These are phyloP conservation scores for Elsinoe australis DNA, from an alignment of 2,329 filamentous ascomycete genomes.

Conservation along the genomic window DNA sequence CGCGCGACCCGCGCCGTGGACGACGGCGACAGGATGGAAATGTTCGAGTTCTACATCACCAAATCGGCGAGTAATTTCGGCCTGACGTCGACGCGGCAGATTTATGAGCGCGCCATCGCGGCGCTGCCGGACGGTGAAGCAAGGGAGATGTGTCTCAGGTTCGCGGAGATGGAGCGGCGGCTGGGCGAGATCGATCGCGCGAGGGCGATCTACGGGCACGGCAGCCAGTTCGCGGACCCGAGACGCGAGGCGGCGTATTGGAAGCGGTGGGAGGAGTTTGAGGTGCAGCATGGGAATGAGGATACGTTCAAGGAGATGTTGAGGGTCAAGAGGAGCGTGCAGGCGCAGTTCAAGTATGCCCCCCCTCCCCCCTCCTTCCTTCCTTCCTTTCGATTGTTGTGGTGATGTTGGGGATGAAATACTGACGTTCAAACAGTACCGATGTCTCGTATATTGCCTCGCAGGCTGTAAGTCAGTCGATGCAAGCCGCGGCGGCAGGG, in stretches of 20 bases:
- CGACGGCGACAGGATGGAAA: conserved; percentile 88
- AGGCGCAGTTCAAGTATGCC: conserved; percentile 84
- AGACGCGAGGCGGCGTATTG: conserved; percentile 85
- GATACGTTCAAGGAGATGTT: conserved; percentile 99
- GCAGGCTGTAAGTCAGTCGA: conserved; percentile 80
- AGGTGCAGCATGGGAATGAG: conserved; percentile 96
- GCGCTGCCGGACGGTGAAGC: conserved; percentile 90
- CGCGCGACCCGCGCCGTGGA: conserved; percentile 88
- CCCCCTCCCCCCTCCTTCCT: background rate
- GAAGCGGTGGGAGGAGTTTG: conserved; percentile 94
- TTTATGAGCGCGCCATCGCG: conserved; percentile 92
- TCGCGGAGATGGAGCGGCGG: conserved; percentile 90
- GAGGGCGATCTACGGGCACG: conserved; percentile 90
- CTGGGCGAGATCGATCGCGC: conserved; percentile 92
- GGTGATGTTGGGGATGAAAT: conserved; percentile 1
- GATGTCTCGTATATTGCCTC: conserved; percentile 98
- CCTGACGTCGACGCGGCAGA: conserved; percentile 83
- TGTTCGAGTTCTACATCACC: conserved; percentile 99
- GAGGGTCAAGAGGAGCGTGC: conserved; percentile 91
- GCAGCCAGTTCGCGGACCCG: conserved; percentile 94
- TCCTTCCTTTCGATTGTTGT: background rate
- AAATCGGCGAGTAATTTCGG: conserved; percentile 98
- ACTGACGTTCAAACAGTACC: conserved; percentile 50
- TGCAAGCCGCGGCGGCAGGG: conserved; percentile 24
- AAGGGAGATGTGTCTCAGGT: conserved; percentile 97